A percentile compares a stretch with the other conserved stretches of the same genome.
These are phyloP conservation scores for Pythium diclinum DNA, from an alignment of 352 stramenopile genomes.

Conservation along the genomic window DNA sequence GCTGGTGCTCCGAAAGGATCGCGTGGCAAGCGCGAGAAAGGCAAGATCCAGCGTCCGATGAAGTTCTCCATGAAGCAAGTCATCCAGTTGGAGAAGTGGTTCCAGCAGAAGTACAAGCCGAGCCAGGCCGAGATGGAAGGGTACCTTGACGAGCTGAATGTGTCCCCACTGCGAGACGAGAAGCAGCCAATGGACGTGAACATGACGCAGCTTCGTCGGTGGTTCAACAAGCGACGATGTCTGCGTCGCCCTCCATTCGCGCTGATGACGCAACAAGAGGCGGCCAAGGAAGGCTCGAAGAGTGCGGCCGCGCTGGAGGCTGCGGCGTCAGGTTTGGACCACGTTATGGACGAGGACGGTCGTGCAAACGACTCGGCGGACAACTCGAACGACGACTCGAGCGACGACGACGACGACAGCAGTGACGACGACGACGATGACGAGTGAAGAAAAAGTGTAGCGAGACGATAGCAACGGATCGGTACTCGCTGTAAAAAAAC, in stretches of 20 bases:
- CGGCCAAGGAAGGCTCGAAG: conserved; percentile 54
- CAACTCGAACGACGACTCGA: conserved; percentile 47
- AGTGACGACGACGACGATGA: conserved; percentile 31
- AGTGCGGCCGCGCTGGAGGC: conserved; percentile 37
- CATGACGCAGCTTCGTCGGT: conserved; percentile 82
- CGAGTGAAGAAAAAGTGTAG: conserved; percentile 5
- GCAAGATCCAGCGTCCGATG: conserved; percentile 69
- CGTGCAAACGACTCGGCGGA: conserved; percentile 25
- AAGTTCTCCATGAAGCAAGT: conserved; percentile 86
- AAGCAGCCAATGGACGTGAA: conserved; percentile 80
- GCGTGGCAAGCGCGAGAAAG: conserved; percentile 53
- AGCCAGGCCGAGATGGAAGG: conserved; percentile 77
- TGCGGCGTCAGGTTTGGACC: conserved; percentile 15
- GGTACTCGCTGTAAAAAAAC: neutral
- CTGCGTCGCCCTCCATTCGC: conserved; percentile 77
- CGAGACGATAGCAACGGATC: neutral
- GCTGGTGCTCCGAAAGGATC: conserved; percentile 5
- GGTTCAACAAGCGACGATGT: conserved; percentile 87
- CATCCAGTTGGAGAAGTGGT: conserved; percentile 75
- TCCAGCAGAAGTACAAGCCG: conserved; percentile 87
- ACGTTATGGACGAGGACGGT: conserved; percentile 24
- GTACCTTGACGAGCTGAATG: conserved; percentile 68
- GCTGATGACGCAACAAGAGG: conserved; percentile 78
- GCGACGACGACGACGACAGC: conserved; percentile 48
- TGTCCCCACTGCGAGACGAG: conserved; percentile 63